Conservation (phyloP, 352 stramenopile genomes). For the Pythium periplocum region DNA sequence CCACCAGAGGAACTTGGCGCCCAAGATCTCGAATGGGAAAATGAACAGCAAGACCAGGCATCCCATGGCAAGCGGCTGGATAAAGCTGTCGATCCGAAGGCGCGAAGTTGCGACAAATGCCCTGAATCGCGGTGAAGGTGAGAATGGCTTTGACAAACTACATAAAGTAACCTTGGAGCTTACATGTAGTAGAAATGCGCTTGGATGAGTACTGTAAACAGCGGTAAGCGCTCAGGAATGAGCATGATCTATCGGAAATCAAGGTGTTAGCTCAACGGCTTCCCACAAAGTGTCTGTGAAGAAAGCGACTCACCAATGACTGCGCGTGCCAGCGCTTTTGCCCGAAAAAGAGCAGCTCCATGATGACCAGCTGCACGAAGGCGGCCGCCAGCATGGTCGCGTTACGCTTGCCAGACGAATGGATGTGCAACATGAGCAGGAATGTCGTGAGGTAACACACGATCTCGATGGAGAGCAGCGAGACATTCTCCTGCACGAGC, state of each 20-base stretch:
- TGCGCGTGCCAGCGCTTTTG: constrained; percentile 67
- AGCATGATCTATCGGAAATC: constrained; percentile 35
- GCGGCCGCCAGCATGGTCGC: constrained; percentile 50
- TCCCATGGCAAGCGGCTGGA: constrained; percentile 69
- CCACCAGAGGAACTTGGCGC: constrained; percentile 82
- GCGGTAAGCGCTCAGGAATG: constrained; percentile 39
- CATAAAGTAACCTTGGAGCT: background rate
- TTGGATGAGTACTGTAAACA: constrained; percentile 64
- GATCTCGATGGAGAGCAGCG: constrained; percentile 58
- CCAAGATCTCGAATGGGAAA: constrained; percentile 73
- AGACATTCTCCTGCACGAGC: constrained; percentile 76
- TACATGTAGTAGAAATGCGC: constrained; percentile 80
- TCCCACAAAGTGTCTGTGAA: too few species aligned
- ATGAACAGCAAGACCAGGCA: constrained; percentile 43
- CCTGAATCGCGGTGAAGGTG: constrained; percentile 18
- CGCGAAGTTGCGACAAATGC: constrained; percentile 66
- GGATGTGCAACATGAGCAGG: constrained; percentile 68
- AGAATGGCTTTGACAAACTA: background rate
- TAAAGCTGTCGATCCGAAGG: constrained; percentile 63
- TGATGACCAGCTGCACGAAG: constrained; percentile 40
- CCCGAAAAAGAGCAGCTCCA: constrained; percentile 64
- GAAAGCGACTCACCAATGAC: constrained; percentile 29
- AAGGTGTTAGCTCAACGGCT: too few species aligned
- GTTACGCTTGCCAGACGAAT: constrained; percentile 73
- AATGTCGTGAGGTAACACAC: constrained; percentile 52